A percentile compares a stretch with the other conserved stretches of the same genome.
phyloP scores from a whole-genome alignment of 441 rosid genomes.

The Melastoma candidum region DNA sequence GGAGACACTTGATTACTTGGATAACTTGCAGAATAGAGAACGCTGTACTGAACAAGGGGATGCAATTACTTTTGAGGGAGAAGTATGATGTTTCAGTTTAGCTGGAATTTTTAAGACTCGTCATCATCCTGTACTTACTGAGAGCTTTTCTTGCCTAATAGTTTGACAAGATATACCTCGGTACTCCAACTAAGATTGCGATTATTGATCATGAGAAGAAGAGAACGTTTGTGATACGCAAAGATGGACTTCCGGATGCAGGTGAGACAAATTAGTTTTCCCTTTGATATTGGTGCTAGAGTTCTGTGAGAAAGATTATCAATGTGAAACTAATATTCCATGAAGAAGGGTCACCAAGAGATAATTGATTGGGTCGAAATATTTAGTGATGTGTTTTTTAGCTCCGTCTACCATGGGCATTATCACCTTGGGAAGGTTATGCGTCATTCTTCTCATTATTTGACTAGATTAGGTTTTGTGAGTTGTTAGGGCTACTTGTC shows the following conservation, averaged over 20 bases:
- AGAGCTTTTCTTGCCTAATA: conserved; percentile 11
- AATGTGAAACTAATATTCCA: too few species aligned
- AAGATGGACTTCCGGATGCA: conserved; percentile 61
- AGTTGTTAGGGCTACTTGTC: too few species aligned
- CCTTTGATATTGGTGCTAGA: not conserved
- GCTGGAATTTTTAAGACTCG: not conserved
- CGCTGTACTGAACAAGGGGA: conserved; percentile 69
- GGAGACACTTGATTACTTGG: conserved; percentile 70
- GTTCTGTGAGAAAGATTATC: too few species aligned
- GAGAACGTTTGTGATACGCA: conserved; percentile 54
- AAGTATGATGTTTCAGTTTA: conserved; percentile 26
- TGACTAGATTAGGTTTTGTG: too few species aligned
- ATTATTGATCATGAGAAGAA: conserved; percentile 67
- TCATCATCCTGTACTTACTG: not conserved
- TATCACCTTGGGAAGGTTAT: too few species aligned
- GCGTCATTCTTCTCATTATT: too few species aligned
- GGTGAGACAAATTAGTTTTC: conserved; percentile 22
- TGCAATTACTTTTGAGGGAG: conserved; percentile 60
- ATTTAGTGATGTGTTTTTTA: too few species aligned
- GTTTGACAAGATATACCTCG: conserved; percentile 58
- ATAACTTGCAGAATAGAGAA: conserved; percentile 38
- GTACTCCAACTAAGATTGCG: conserved; percentile 63
- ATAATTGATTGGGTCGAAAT: too few species aligned
- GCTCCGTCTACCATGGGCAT: too few species aligned
- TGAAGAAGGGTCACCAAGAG: too few species aligned